phyloP scores from a whole-genome alignment of 1,139 yeast species.

The Oligophagozyma castellii region DNA sequence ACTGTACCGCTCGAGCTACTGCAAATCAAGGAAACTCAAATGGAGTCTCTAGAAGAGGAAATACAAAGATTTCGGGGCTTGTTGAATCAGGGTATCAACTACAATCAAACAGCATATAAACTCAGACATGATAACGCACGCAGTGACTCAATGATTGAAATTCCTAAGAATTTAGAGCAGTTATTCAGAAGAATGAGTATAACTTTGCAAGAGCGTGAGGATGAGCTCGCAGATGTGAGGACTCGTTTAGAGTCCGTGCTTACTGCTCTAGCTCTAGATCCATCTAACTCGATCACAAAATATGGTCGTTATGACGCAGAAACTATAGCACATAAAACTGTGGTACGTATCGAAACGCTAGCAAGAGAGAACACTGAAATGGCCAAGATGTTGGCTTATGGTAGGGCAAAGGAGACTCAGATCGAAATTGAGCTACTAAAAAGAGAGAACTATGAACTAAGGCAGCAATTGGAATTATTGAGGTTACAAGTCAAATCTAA shows the following conservation, averaged over 20 bases:
- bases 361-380: conserved; percentile 61
- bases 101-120: conserved; percentile 8
- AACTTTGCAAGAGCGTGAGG: conserved; percentile 37
- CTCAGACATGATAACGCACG: conserved; percentile 4
- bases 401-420: conserved; percentile 57
- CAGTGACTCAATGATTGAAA: conserved; percentile 4
- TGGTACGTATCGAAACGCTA: conserved; percentile 47
- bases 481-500: conserved; percentile 2
- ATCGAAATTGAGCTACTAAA: conserved; percentile 53
- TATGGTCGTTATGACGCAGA: conserved; percentile 56
- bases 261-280: conserved; percentile 37
- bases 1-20: too few species aligned
- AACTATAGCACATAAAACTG: conserved; percentile 64
- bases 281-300: conserved; percentile 30
- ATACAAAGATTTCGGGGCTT: conserved; percentile 21
- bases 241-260: conserved; percentile 49
- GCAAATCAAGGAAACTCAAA: conserved; percentile 28
- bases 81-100: conserved; percentile 11
- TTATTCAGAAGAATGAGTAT: conserved; percentile 30
- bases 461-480: conserved; percentile 20
- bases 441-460: conserved; percentile 34
- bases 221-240: conserved; percentile 48
- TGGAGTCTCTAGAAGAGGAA: conserved; percentile 28
- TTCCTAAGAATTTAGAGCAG: conserved; percentile 14
- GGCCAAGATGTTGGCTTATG: conserved; percentile 55